These are phyloP conservation scores for Leccinum fallax DNA, from an alignment of 1,284 basidiomycete genomes.

Conservation along the genomic window DNA sequence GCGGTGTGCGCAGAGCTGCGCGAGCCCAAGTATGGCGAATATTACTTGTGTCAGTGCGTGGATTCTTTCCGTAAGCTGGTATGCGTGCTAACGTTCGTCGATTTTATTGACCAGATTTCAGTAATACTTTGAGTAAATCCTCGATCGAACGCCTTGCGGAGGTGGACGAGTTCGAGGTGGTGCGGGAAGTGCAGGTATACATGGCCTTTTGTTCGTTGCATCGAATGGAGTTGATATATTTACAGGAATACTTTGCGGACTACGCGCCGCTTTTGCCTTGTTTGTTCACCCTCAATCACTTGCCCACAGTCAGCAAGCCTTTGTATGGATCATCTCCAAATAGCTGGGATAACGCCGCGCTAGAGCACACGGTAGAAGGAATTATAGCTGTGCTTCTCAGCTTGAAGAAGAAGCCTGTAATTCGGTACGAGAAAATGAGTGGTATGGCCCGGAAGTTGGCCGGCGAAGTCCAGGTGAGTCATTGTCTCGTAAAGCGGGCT, in stretches of 20 bases:
- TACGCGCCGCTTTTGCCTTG: slow-evolving; percentile 87
- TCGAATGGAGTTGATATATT: slow-evolving; percentile 3
- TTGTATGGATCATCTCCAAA: slow-evolving; percentile 71
- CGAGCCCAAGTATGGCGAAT: slow-evolving; percentile 93
- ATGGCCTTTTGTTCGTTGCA: neutral
- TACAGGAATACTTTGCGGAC: slow-evolving; percentile 93
- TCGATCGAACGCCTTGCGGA: slow-evolving; percentile 94
- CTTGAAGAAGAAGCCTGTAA: slow-evolving; percentile 93
- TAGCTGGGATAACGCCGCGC: slow-evolving; percentile 71
- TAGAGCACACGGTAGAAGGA: slow-evolving; percentile 81
- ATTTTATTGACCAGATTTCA: slow-evolving; percentile 72
- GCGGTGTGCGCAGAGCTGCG: slow-evolving; percentile 83
- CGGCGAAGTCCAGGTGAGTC: slow-evolving; percentile 76
- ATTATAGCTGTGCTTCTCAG: slow-evolving; percentile 90
- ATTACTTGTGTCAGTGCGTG: slow-evolving; percentile 95
- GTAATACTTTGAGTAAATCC: slow-evolving; percentile 88
- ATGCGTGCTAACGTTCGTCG: slow-evolving; percentile 20
- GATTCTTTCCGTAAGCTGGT: slow-evolving; percentile 39
- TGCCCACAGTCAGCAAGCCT: slow-evolving; percentile 60
- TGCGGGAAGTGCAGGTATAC: slow-evolving; percentile 90
- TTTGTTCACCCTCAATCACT: slow-evolving; percentile 88
- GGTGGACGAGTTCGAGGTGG: slow-evolving; percentile 95
- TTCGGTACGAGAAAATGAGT: slow-evolving; percentile 95
- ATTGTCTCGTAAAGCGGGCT: slow-evolving; percentile 1
- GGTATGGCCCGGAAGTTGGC: slow-evolving; percentile 90